A percentile compares a stretch with the other conserved stretches of the same genome.
These are phyloP conservation scores for Huntiella decipiens DNA, from an alignment of 2,329 filamentous ascomycete genomes.

Conservation along the genomic window DNA sequence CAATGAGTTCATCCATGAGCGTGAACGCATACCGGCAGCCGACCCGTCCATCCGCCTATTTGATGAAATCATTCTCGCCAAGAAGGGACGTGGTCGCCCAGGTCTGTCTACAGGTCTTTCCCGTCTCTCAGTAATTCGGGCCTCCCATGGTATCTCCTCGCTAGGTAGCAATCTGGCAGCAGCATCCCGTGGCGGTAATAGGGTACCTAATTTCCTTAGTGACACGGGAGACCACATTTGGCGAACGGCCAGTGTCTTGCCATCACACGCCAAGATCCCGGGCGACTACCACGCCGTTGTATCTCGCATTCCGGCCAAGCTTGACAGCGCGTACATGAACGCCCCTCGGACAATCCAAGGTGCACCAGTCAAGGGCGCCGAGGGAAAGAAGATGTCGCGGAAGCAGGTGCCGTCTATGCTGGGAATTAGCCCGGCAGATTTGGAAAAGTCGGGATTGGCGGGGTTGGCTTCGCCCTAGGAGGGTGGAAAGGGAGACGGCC, in stretches of 20 bases:
- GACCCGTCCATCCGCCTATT: conserved; percentile 56
- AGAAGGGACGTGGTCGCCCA: conserved; percentile 46
- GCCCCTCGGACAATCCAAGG: conserved; percentile 82
- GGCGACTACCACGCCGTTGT: conserved; percentile 42
- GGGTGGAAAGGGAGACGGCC: background rate
- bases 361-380: conserved; percentile 45
- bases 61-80: conserved; percentile 68
- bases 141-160: conserved; percentile 25
- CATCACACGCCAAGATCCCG: conserved; percentile 41
- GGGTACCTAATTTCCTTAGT: conserved; percentile 41
- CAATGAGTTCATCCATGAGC: conserved; percentile 71
- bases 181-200: conserved; percentile 18
- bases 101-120: conserved; percentile 46
- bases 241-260: conserved; percentile 45
- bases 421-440: conserved; percentile 22
- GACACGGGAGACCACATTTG: conserved; percentile 65
- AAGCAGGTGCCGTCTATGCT: conserved; percentile 37
- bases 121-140: conserved; percentile 39
- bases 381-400: conserved; percentile 30
- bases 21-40: conserved; percentile 44
- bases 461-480: conserved; percentile 2
- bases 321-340: conserved; percentile 77
- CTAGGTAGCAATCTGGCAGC: conserved; percentile 13
- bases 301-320: conserved; percentile 55
- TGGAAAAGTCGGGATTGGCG: conserved; percentile 10